phyloP scores from a whole-genome alignment of 148 eudicot genomes.

The Spergularia marina region DNA sequence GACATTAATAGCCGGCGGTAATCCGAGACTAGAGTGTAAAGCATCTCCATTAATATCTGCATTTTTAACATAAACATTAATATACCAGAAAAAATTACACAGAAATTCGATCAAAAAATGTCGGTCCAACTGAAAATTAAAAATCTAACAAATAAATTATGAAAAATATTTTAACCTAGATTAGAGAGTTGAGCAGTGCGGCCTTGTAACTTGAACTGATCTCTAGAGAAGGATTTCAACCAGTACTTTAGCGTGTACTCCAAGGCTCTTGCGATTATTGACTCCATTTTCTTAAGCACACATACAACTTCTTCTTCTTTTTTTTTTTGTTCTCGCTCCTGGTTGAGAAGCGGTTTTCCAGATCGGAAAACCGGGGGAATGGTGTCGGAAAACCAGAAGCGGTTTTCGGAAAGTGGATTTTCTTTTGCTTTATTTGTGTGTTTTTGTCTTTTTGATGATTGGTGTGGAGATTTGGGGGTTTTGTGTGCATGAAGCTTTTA shows the following conservation, averaged over 20 bases:
- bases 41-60: constrained; percentile 93
- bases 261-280: constrained; percentile 83
- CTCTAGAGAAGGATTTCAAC: constrained; percentile 89
- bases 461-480: constrained; percentile 4
- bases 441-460: constrained; percentile 4
- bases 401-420: background rate
- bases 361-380: constrained; percentile 23
- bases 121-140: background rate
- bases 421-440: background rate
- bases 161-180: constrained; percentile 45
- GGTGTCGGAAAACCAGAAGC: constrained; percentile 23
- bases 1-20: constrained; percentile 85
- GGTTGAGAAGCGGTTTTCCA: background rate
- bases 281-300: constrained; percentile 55
- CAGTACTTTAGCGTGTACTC: constrained; percentile 96
- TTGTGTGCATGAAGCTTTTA: background rate
- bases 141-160: background rate
- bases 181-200: constrained; percentile 89
- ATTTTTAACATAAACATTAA: background rate
- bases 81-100: constrained; percentile 4
- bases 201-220: constrained; percentile 97
- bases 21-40: constrained; percentile 84
- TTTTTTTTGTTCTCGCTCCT: background rate
- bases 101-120: constrained; percentile 3
- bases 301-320: no score